These are phyloP conservation scores for Lactarius indigo DNA, from an alignment of 768 basidiomycete genomes.

Conservation along the genomic window DNA sequence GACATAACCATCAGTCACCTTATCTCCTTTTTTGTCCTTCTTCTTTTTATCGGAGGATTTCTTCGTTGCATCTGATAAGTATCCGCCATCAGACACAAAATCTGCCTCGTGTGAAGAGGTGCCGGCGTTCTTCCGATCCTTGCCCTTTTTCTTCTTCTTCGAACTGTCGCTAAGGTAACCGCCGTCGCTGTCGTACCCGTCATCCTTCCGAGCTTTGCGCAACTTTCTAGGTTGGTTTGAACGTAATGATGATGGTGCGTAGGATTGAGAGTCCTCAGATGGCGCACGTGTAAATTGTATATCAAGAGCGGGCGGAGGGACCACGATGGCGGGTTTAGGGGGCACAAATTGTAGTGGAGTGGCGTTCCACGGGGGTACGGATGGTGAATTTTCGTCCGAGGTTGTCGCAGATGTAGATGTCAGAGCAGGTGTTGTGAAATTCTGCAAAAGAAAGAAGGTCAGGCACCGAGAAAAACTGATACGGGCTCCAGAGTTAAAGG, in stretches of 20 bases:
- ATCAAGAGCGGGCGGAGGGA: neutral
- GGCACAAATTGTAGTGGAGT: constrained; percentile 15
- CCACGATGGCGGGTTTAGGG: neutral
- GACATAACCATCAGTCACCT: constrained; percentile 19
- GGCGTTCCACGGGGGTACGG: constrained; percentile 25
- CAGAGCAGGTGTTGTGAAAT: constrained; percentile 33
- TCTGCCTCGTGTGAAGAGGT: constrained; percentile 26
- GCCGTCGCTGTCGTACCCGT: constrained; percentile 33
- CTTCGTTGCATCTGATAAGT: constrained; percentile 25
- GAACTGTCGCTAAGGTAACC: constrained; percentile 30
- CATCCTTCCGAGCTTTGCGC: constrained; percentile 29
- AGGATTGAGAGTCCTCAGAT: constrained; percentile 7
- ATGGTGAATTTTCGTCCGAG: constrained; percentile 42
- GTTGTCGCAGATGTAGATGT: constrained; percentile 41
- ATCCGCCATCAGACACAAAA: constrained; percentile 35
- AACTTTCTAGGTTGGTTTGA: constrained; percentile 29
- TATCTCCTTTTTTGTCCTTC: constrained; percentile 20
- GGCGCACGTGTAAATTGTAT: neutral
- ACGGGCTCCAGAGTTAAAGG: neutral
- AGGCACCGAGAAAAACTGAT: constrained; percentile 2
- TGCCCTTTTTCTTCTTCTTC: constrained; percentile 31
- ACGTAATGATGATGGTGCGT: neutral
- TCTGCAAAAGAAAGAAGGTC: constrained; percentile 21
- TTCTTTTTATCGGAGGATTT: constrained; percentile 23
- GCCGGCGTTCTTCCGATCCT: constrained; percentile 28